Percentiles rank a stretch among this genome's conserved stretches.
Evolutionary conservation across 2,329 filamentous ascomycete species (phyloP).

Genomic region (Akanthomyces muscarius): DNA sequence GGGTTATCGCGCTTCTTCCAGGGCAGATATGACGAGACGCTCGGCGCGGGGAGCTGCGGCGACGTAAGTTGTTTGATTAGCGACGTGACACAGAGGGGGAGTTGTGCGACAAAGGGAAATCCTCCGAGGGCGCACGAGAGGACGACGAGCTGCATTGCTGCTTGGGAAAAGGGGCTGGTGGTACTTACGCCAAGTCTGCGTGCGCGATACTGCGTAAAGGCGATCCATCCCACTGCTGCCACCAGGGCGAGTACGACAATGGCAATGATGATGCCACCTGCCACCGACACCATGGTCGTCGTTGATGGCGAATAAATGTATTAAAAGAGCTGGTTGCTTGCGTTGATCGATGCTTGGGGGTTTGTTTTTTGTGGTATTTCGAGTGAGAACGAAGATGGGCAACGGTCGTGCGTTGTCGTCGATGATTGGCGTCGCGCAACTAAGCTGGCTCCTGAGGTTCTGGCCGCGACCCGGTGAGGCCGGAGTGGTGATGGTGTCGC

Average conservation of each 20-base stretch:
- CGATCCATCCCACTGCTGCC: constrained; percentile 60
- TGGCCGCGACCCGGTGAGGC: not conserved
- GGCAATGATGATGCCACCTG: constrained; percentile 69
- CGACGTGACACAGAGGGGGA: not conserved
- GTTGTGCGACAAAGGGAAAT: not conserved
- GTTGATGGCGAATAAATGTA: not conserved
- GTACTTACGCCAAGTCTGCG: constrained; percentile 62
- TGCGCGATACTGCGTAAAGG: constrained; percentile 69
- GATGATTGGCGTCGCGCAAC: not conserved
- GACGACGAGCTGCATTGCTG: not conserved
- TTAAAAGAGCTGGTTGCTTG: not conserved
- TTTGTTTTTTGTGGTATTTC: too few relatives aligned
- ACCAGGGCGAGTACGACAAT: constrained; percentile 58
- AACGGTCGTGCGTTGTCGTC: not conserved
- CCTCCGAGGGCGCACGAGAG: not conserved
- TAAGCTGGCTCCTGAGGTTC: not conserved
- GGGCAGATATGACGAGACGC: constrained; percentile 65
- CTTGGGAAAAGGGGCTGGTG: not conserved
- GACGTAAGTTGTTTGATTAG: not conserved
- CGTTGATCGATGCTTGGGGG: not conserved
- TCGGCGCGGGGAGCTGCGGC: constrained; percentile 62
- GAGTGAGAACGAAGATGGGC: not conserved
- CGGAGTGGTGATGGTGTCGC: not conserved
- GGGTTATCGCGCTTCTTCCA: constrained; percentile 53
- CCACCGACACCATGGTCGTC: constrained; percentile 50